phyloP scores from a whole-genome alignment of 306 rosid genomes.

The Cicer judaicum region DNA sequence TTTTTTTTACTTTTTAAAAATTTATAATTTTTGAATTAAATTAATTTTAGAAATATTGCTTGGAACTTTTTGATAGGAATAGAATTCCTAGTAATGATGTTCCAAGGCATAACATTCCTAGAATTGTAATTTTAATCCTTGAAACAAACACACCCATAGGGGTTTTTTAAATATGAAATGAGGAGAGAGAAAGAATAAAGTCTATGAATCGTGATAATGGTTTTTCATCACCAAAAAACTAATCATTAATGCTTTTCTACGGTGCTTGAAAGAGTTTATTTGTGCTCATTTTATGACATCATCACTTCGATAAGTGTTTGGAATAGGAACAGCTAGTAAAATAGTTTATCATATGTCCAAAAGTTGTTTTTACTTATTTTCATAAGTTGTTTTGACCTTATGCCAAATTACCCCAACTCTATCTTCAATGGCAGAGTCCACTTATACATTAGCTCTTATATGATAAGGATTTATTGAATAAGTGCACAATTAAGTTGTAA shows the following conservation, averaged over 20 bases:
- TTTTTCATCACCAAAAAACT: background rate
- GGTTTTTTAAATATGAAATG: background rate
- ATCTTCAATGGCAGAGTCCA: background rate
- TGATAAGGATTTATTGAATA: too few species aligned
- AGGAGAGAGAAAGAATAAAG: background rate
- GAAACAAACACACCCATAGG: too few species aligned
- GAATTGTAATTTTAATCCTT: too few species aligned
- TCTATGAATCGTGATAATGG: background rate
- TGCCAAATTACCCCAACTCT: background rate
- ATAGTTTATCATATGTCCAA: background rate
- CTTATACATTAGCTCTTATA: background rate
- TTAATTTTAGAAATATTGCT: too few species aligned
- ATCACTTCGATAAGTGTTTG: background rate
- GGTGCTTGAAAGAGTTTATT: background rate
- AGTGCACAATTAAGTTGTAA: too few species aligned
- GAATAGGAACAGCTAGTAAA: background rate
- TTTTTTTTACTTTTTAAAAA: too few species aligned
- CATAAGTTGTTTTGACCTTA: background rate
- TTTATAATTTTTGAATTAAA: too few species aligned
- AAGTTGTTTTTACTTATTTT: background rate
- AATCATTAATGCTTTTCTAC: background rate
- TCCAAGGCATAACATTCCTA: too few species aligned
- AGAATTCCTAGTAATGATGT: too few species aligned
- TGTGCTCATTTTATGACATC: background rate
- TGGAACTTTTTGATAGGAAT: too few species aligned